Percentiles rank a stretch among this genome's conserved stretches.
Conservation (phyloP, 2,329 filamentous ascomycete genomes). For the Coniochaeta ligniaria region DNA sequence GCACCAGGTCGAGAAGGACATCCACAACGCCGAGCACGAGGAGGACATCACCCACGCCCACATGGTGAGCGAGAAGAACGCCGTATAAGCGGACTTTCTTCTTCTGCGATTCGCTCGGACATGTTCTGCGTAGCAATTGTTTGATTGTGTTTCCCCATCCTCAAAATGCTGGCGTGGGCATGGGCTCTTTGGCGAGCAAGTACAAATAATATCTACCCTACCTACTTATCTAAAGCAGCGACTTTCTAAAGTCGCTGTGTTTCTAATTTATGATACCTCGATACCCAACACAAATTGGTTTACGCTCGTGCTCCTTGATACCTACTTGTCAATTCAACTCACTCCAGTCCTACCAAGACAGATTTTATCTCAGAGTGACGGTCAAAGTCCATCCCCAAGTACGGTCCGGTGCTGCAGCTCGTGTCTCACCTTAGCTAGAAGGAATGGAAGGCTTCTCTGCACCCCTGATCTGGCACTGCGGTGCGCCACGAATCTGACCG, state of each 20-base stretch:
- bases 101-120: not conserved
- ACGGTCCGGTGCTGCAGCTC: not conserved
- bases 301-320: not conserved
- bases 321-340: not conserved
- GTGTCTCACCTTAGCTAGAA: not conserved
- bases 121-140: not conserved
- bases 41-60: slow-evolving; percentile 21
- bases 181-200: not conserved
- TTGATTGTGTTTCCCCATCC: not conserved
- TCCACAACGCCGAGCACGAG: slow-evolving; percentile 26
- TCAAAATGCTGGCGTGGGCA: not conserved
- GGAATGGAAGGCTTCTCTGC: not conserved
- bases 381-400: too few relatives aligned
- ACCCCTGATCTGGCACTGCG: not conserved
- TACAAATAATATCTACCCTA: not conserved
- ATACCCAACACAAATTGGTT: not conserved
- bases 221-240: not conserved
- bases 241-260: not conserved
- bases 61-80: slow-evolving; percentile 13
- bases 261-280: not conserved
- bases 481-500: not conserved
- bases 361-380: too few relatives aligned
- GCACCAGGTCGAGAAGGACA: slow-evolving; percentile 48
- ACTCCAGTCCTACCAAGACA: not conserved
- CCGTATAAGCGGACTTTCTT: slow-evolving; percentile 7